phyloP scores from a whole-genome alignment of 768 basidiomycete genomes.

The Neoboletus brunneissimus region DNA sequence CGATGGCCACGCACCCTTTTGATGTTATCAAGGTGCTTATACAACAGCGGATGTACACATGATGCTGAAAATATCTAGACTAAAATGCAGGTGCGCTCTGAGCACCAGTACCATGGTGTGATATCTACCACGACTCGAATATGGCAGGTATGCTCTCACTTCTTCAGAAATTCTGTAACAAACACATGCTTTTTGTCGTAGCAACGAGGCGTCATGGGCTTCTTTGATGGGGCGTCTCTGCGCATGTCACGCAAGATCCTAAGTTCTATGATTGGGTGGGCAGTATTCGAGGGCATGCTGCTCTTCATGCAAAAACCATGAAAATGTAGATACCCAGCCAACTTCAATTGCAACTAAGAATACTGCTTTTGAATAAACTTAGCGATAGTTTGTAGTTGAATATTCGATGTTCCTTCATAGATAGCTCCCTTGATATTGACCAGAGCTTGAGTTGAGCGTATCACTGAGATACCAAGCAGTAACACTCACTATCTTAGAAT shows the following conservation, averaged over 20 bases:
- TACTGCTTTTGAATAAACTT: slow-evolving; percentile 87
- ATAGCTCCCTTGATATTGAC: slow-evolving; percentile 65
- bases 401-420: slow-evolving; percentile 96
- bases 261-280: slow-evolving; percentile 91
- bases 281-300: slow-evolving; percentile 78
- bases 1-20: slow-evolving; percentile 85
- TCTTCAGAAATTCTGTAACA: neutral
- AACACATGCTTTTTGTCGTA: slow-evolving; percentile 29
- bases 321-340: slow-evolving; percentile 1
- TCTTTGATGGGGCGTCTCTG: slow-evolving; percentile 83
- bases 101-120: slow-evolving; percentile 72
- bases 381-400: slow-evolving; percentile 94
- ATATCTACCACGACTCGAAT: slow-evolving; percentile 61
- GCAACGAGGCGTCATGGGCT: slow-evolving; percentile 79
- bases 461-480: neutral
- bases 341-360: slow-evolving; percentile 39
- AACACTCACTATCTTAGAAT: slow-evolving; percentile 86
- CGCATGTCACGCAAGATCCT: slow-evolving; percentile 83
- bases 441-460: slow-evolving; percentile 1
- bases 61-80: slow-evolving; percentile 50
- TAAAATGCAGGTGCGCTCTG: slow-evolving; percentile 86
- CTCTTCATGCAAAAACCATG: slow-evolving; percentile 48
- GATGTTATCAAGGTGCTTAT: slow-evolving; percentile 84
- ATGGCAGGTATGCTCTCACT: slow-evolving; percentile 52
- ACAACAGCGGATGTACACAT: neutral